Evolutionary conservation across 202 grass and related monocot genomes (phyloP).

Genomic region (Panicum virgatum): DNA sequence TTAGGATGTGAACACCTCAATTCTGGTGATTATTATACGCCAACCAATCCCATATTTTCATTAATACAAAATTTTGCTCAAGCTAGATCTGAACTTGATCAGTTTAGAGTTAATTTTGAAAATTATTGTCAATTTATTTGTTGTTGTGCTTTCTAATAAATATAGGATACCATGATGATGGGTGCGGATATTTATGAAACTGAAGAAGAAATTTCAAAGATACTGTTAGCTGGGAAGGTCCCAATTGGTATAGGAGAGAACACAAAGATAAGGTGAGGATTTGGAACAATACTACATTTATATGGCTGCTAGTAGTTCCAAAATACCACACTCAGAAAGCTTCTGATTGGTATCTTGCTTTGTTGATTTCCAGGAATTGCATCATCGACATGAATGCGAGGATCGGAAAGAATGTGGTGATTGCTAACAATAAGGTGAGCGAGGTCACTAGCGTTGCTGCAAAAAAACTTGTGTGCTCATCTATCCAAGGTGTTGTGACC

Average conservation of each 20-base stretch:
- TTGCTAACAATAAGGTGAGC: conserved; percentile 58
- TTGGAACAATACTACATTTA: not conserved
- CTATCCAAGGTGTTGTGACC: conserved; percentile 2
- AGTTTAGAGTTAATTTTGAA: not conserved
- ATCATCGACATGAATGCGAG: conserved; percentile 84
- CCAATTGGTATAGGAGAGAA: conserved; percentile 72
- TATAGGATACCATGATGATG: conserved; percentile 83
- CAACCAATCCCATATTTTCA: not conserved
- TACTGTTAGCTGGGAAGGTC: conserved; percentile 55
- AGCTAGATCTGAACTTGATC: not conserved
- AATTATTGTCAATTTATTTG: not conserved
- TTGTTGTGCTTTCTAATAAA: not conserved
- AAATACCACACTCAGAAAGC: not conserved
- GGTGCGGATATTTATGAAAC: conserved; percentile 70
- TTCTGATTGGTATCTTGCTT: conserved; percentile 18
- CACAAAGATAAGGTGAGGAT: conserved; percentile 64
- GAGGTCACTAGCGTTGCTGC: not conserved
- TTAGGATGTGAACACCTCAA: not conserved
- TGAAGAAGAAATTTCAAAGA: conserved; percentile 49
- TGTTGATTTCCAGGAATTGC: conserved; percentile 56
- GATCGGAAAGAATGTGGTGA: conserved; percentile 57
- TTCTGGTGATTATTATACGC: not conserved
- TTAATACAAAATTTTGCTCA: not conserved
- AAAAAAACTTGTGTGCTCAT: not conserved
- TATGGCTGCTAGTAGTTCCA: not conserved